Evolutionary conservation across 1,284 basidiomycete genomes (phyloP).

Genomic region (Cystobasidium pallidum): DNA sequence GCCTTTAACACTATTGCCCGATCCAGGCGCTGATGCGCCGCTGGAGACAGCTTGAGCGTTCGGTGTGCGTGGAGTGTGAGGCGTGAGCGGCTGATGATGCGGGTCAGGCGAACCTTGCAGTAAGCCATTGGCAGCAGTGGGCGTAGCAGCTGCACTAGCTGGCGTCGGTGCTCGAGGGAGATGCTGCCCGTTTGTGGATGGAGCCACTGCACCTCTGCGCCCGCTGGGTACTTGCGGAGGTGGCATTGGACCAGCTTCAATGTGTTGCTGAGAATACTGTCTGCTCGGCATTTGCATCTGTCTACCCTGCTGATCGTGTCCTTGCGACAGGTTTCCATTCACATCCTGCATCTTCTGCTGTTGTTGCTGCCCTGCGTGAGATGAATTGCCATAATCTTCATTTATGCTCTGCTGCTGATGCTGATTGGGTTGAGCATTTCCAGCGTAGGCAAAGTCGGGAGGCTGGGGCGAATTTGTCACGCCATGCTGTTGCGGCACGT

Average conservation of each 20-base stretch:
- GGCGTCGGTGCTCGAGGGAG: conserved; percentile 16
- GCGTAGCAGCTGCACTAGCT: conserved; percentile 25
- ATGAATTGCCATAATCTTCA: conserved; percentile 3
- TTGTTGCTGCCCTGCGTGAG: conserved; percentile 18
- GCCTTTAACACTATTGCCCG: conserved; percentile 12
- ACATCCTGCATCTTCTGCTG: conserved; percentile 5
- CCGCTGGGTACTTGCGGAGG: conserved; percentile 19
- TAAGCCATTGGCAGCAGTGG: conserved; percentile 24
- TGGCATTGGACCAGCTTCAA: conserved; percentile 21
- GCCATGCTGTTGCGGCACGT: conserved; percentile 4
- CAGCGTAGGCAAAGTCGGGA: conserved; percentile 16
- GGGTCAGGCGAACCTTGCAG: conserved; percentile 36
- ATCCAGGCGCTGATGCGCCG: conserved; percentile 12
- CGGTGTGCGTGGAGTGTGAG: conserved; percentile 29
- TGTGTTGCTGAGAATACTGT: conserved; percentile 9
- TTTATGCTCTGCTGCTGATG: conserved; percentile 2
- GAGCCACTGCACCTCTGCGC: conserved; percentile 17
- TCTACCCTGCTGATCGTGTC: conserved; percentile 2
- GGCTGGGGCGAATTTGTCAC: conserved; percentile 1
- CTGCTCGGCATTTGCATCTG: background rate
- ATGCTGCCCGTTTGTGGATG: conserved; percentile 9
- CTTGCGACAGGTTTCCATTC: background rate
- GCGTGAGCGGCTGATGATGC: conserved; percentile 20
- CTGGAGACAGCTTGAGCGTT: conserved; percentile 9
- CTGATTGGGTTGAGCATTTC: background rate